Evolutionary conservation across 2,329 filamentous ascomycete species (phyloP), one percentile per base, ranked within the genome.

Genomic region (Colletotrichum trifolii): DNA sequence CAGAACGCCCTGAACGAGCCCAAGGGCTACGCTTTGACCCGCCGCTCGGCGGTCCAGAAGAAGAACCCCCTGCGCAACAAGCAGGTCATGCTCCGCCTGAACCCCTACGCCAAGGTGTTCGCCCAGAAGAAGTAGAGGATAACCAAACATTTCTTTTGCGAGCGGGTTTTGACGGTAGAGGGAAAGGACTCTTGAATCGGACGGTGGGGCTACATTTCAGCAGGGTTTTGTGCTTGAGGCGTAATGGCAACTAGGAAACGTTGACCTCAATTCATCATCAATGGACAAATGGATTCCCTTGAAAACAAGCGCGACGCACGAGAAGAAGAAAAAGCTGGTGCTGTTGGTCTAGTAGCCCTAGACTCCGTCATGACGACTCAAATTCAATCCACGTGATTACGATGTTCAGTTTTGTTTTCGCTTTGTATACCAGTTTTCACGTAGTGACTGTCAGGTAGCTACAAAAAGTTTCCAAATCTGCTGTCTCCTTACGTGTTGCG

Each of bases 51-150:
- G 77, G 93, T 97, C 73, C 95, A 97, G 89, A 99, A 99, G 94
- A 98, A 98, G 94, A 99, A 99, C 89, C 96, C 96, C 77, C 94
- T 99, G 74, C 88, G 87, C 85, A 99, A 99, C 92, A 97, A 94
- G 90, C 96, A 98, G 89, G 91, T 99, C 73, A 89, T 97, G 83
- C 92, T 99, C 79, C 92, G 96, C 77, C 92, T 99, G 82, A 99
- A 99, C 91, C 96, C 96, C 70, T 99, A 99, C 85, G 95, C 96
- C 74, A 87, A 91, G 75, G 90, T 92, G 69, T 99, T 96, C 85
- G 86, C 90, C 74, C 93, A 96, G 83, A 87, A 89, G 82, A 69
- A 69, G 62, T 64, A 66, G 55, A 9, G 35, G 35, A 35, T 17
- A 25, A 25, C 25, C 25, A 25, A 25, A 25, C 25, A 25, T 45